Conservation (phyloP, 2,329 filamentous ascomycete genomes). For the Fusarium tuaranense region DNA sequence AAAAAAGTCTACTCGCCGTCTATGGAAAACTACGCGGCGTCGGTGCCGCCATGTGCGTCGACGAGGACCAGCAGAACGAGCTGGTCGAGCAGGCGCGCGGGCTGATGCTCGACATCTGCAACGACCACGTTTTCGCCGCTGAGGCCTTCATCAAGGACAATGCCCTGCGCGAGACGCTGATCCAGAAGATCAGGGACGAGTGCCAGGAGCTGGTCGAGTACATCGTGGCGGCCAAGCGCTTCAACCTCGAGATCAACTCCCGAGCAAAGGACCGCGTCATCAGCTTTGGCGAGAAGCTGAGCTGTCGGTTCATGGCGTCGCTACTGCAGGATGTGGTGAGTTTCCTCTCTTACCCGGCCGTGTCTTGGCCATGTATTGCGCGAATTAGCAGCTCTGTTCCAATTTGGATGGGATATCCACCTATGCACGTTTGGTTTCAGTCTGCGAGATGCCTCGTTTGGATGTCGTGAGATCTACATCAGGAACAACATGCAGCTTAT, state of each 20-base stretch:
- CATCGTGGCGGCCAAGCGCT: conserved; percentile 71
- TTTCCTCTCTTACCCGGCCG: background rate
- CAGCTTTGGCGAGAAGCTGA: conserved; percentile 95
- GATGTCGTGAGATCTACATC: background rate
- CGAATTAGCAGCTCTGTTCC: conserved; percentile 5
- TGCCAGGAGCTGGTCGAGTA: conserved; percentile 85
- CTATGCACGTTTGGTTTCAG: background rate
- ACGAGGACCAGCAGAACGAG: conserved; percentile 61
- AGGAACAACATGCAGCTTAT: background rate
- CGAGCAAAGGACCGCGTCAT: conserved; percentile 89
- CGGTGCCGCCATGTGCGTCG: conserved; percentile 63
- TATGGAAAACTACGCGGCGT: conserved; percentile 68
- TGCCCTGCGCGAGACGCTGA: conserved; percentile 68
- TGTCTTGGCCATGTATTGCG: conserved; percentile 4
- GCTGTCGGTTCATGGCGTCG: conserved; percentile 90
- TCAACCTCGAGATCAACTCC: conserved; percentile 80
- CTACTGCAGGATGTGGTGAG: conserved; percentile 79
- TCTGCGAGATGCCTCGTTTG: background rate
- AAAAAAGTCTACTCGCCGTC: conserved; percentile 66
- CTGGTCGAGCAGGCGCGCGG: conserved; percentile 74
- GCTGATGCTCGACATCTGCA: conserved; percentile 83
- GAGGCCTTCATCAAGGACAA: conserved; percentile 70
- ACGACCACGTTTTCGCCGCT: conserved; percentile 83
- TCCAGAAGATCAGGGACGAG: conserved; percentile 78
- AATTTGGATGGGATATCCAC: background rate